Conservation (phyloP, 2,329 filamentous ascomycete genomes). For the Lecanosticta acicola region DNA sequence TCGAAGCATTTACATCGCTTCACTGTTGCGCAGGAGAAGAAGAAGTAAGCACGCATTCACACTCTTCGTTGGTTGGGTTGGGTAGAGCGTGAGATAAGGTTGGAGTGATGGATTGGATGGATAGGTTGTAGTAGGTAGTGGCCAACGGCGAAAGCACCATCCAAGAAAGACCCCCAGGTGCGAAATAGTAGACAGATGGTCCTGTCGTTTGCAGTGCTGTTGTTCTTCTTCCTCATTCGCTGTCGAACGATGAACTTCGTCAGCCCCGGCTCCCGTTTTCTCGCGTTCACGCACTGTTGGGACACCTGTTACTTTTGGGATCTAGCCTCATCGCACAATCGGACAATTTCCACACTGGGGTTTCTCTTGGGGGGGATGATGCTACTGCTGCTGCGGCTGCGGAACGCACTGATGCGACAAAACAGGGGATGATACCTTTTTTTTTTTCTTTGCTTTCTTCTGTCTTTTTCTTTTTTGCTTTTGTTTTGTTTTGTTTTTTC, state of each 20-base stretch:
- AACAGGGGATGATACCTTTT: too few relatives aligned
- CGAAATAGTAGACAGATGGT: background rate
- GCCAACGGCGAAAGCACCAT: too few relatives aligned
- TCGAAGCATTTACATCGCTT: background rate
- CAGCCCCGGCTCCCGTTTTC: background rate
- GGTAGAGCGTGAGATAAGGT: background rate
- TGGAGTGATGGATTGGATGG: too few relatives aligned
- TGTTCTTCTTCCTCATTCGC: background rate
- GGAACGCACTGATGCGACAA: too few relatives aligned
- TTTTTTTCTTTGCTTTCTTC: too few relatives aligned
- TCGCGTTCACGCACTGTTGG: background rate
- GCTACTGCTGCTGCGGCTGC: too few relatives aligned
- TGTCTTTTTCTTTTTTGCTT: background rate
- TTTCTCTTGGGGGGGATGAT: too few relatives aligned
- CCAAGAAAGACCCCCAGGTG: background rate
- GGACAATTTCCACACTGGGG: too few relatives aligned
- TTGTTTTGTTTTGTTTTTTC: too few relatives aligned
- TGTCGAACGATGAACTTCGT: background rate
- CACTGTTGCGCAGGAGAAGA: background rate
- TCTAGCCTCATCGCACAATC: too few relatives aligned
- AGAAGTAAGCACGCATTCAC: constrained; percentile 1
- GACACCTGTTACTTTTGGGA: background rate
- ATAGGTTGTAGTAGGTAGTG: too few relatives aligned
- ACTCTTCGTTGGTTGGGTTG: background rate
- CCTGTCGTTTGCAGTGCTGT: background rate